A percentile compares a stretch with the other conserved stretches of the same genome.
These are phyloP conservation scores for Sporothrix mexicana DNA, from an alignment of 2,329 filamentous ascomycete genomes.

Conservation along the genomic window DNA sequence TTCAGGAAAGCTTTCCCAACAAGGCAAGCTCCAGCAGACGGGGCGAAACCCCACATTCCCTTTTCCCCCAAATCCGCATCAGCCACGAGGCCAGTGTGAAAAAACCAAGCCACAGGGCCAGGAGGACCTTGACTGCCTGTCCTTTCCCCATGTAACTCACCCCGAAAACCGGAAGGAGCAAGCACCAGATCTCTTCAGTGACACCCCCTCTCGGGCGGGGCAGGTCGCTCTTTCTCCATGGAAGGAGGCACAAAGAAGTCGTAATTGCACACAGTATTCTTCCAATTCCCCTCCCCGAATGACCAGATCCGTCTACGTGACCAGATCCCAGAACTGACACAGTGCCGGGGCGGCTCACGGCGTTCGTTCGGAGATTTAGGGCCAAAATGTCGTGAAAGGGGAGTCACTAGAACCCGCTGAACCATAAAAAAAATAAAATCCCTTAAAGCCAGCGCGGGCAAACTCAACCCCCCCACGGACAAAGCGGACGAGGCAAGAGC, in stretches of 20 bases:
- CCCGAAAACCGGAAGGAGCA: slow-evolving; percentile 22
- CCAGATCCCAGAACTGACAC: background rate
- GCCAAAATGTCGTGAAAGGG: slow-evolving; percentile 14
- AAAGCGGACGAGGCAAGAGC: slow-evolving; percentile 12
- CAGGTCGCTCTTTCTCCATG: background rate
- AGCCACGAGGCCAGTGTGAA: slow-evolving; percentile 1
- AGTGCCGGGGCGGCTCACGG: slow-evolving; percentile 23
- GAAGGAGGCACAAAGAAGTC: background rate
- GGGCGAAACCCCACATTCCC: slow-evolving; percentile 1
- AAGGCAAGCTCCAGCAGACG: slow-evolving; percentile 10
- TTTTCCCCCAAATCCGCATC: slow-evolving; percentile 9
- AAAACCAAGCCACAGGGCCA: slow-evolving; percentile 2
- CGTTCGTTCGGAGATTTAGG: slow-evolving; percentile 33
- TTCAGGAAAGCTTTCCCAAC: slow-evolving; percentile 24
- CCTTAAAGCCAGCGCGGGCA: background rate
- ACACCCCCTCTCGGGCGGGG: slow-evolving; percentile 15
- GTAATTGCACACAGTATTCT: too few relatives aligned
- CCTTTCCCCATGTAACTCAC: background rate
- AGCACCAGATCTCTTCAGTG: background rate
- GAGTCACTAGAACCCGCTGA: background rate
- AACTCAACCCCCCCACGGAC: background rate
- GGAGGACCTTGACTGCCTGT: background rate
- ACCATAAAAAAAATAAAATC: slow-evolving; percentile 10
- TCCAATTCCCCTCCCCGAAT: background rate
- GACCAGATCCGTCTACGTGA: background rate